A percentile compares a stretch with the other conserved stretches of the same genome.
Evolutionary conservation across 345 rosid genomes (phyloP).

Genomic region (Dovyalis caffra): DNA sequence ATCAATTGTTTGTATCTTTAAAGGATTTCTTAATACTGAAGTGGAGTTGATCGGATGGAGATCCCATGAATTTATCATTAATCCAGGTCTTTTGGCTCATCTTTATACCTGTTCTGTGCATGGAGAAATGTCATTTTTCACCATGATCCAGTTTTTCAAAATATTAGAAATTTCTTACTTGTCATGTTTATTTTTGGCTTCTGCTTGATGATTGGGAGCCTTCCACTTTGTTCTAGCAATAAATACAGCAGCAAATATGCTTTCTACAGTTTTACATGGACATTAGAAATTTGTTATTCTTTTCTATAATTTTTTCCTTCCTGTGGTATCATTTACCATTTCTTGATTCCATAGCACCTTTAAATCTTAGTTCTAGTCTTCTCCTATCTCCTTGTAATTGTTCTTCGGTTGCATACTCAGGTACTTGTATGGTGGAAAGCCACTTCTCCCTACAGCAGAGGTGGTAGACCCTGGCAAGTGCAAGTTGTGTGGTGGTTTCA

Average conservation of each 20-base stretch:
- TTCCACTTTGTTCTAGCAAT: too few species aligned
- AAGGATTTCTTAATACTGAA: too few species aligned
- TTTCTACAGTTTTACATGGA: background rate
- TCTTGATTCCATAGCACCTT: background rate
- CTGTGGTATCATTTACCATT: background rate
- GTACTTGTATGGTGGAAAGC: slow-evolving; percentile 69
- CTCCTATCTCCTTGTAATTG: background rate
- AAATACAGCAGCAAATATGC: background rate
- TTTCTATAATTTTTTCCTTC: background rate
- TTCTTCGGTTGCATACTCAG: slow-evolving; percentile 30
- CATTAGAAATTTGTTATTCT: background rate
- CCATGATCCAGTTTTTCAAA: too few species aligned
- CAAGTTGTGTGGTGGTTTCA: slow-evolving; percentile 50
- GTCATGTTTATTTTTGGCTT: background rate
- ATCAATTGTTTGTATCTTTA: too few species aligned
- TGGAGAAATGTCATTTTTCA: too few species aligned
- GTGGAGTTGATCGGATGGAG: too few species aligned
- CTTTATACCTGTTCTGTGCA: too few species aligned
- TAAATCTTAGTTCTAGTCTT: background rate
- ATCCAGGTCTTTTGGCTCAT: too few species aligned
- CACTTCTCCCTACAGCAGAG: slow-evolving; percentile 54
- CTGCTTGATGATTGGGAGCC: background rate
- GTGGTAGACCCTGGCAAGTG: slow-evolving; percentile 52
- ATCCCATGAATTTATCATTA: too few species aligned
- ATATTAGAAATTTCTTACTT: background rate